Percentiles rank a stretch among this genome's conserved stretches.
These are phyloP conservation scores for Adiantum capillusveneris DNA, from an alignment of 75 land plant species.

Conservation along the genomic window DNA sequence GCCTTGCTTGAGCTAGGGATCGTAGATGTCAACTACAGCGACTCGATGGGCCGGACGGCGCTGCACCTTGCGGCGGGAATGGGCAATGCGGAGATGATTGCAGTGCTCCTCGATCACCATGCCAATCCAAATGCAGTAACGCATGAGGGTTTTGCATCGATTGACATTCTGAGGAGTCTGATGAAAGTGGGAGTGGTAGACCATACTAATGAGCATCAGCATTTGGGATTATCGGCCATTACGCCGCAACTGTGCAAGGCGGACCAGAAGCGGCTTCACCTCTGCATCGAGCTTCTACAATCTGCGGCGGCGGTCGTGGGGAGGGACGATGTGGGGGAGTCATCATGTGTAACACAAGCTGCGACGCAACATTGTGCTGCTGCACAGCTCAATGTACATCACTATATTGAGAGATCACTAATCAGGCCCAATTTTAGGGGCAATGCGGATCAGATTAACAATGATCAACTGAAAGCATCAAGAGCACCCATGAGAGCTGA, in stretches of 20 bases:
- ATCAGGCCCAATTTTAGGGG: no score
- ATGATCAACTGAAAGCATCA: no score
- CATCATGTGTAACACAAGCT: not conserved
- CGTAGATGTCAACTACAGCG: slow-evolving; percentile 70
- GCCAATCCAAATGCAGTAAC: slow-evolving; percentile 82
- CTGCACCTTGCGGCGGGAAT: slow-evolving; percentile 81
- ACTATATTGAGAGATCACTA: no score
- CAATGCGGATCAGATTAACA: no score
- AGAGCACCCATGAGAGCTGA: no score
- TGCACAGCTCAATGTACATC: no score
- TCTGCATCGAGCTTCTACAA: slow-evolving; percentile 85
- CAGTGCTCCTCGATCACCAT: slow-evolving; percentile 86
- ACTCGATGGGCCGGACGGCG: slow-evolving; percentile 63
- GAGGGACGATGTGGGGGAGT: slow-evolving; percentile 35
- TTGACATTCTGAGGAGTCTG: slow-evolving; percentile 60
- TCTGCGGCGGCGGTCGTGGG: slow-evolving; percentile 70
- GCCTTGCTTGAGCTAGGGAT: slow-evolving; percentile 86
- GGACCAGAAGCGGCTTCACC: slow-evolving; percentile 87
- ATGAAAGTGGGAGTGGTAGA: not conserved
- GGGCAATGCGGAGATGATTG: slow-evolving; percentile 88
- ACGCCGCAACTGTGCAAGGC: slow-evolving; percentile 49
- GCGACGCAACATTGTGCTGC: no score
- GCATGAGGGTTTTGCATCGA: slow-evolving; percentile 60
- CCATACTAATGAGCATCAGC: slow-evolving; percentile 61
- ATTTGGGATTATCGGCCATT: slow-evolving; percentile 34